Base-by-base conservation (phyloP, 768 basidiomycete genomes). In the Aureoboletus auriporus region DNA sequence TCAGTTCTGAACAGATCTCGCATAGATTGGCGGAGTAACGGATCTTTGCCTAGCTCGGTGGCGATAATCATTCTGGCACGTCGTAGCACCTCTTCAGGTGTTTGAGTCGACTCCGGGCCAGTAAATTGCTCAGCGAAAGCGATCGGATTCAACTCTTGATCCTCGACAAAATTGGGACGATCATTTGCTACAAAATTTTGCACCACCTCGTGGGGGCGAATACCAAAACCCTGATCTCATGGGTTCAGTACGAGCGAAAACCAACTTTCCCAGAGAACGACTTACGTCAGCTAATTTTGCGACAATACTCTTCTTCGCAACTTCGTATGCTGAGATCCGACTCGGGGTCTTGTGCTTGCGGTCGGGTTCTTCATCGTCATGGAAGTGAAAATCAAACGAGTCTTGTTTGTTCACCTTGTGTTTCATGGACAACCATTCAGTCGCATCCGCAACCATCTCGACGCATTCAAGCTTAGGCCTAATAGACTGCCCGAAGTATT, bases 1-100 rank as follows among this genome's bases (percentile, higher is more conserved):
- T 85, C 80, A 11, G 75, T 73, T 60, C 79, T 83, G 75, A 93
- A 93, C 33, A 79, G 62, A 47, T 82, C 75, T 44, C 96, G 82
- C 43, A 92, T 82, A 48, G 83, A 76, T 53, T 84, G 82, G 36
- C 92, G 77, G 28, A 99, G 77, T 10, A 92, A 70, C 11, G 95
- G 95, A 64, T 99, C 95, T 62, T 89, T 94, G 30, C 90, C 89
- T 14, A 98, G 77, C 64, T 98, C 96, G 0, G 89, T 91, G 6
- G 86, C 79, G 40, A 98, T 70, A 47, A 98, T 86, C 75, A 90
- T 79, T 41, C 89, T 81, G 9, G 91, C 89, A 30, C 80, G 80
- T 40, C 75, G 75, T 39, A 93, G 76, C 26, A 89, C 64, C 45
- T 90, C 86, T 47, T 89, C 83, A 1, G 84, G 70, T 9, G 78